phyloP scores from a whole-genome alignment of 2,329 filamentous ascomycete genomes.

The Colletotrichum karsti region DNA sequence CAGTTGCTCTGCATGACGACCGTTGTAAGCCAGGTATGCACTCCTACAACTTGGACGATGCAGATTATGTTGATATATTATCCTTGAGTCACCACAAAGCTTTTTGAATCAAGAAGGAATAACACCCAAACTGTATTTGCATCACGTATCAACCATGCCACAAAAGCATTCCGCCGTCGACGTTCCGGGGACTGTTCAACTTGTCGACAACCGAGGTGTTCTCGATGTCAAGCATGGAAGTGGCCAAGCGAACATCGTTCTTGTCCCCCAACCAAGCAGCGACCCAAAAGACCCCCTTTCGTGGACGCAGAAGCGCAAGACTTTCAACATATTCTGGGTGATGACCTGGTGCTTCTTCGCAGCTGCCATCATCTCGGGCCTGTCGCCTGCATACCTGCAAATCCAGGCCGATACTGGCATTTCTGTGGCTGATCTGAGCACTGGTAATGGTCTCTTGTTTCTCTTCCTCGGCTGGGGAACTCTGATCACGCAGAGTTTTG shows the following conservation, averaged over 20 bases:
- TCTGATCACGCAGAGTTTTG: neutral
- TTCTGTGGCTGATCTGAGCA: neutral
- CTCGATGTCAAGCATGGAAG: neutral
- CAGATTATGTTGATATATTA: neutral
- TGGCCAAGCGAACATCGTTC: neutral
- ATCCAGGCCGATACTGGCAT: neutral
- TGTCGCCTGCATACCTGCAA: neutral
- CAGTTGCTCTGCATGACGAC: too few species aligned
- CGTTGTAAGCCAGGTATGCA: too few species aligned
- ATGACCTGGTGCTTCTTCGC: slow-evolving; percentile 33
- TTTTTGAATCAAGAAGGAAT: too few species aligned
- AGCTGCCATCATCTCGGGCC: neutral
- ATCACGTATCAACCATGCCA: neutral
- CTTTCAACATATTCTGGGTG: slow-evolving; percentile 15
- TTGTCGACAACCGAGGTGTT: neutral
- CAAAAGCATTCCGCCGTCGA: neutral
- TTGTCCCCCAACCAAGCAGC: neutral
- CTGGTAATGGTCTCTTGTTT: neutral
- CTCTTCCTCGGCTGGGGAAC: neutral
- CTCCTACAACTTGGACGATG: too few species aligned
- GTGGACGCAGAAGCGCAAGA: neutral
- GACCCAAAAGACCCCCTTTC: neutral
- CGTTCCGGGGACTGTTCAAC: neutral
- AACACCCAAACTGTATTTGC: too few species aligned
- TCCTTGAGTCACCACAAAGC: too few species aligned